Evolutionary conservation across 352 stramenopile species (phyloP), one percentile per base, ranked within the genome.

Genomic region (Achlya hypogyna): DNA sequence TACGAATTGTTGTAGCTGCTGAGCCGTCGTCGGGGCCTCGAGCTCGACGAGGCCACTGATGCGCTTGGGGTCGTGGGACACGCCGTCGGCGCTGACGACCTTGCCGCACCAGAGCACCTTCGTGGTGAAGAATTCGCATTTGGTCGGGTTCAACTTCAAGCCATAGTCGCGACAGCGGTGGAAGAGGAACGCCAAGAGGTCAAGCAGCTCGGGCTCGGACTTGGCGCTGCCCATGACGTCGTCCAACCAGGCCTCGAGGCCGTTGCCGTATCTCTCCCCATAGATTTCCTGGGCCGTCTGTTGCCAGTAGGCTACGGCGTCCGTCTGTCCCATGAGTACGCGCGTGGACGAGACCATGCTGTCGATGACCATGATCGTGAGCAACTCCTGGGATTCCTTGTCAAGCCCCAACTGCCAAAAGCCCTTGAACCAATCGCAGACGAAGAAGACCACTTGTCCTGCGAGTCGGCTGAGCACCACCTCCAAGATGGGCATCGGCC

Each of bases 1-100:
- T 0, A 79, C 4, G 18, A 73, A 77, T 52, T 78, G 71, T 29
- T 74, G 71, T 10, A 79, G 49, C 0, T 78, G 68, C 0, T 32
- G 69, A 18, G 63, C n/a, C 20, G 29, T 69, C 31, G 40, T 53
- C 31, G 51, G 63, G 6, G 53, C 14, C 25, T 32, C 20, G 14
- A 70, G 4, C 14, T 69, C 53, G 16, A 28, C 23, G n/a, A 70
- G 23, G 25, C 63, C 63, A 23, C 14, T 18, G 20, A 70, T 29
- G 31, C 63, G 32, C 16, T 62, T 32, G 3, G 52, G 32, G 38
- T 70, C 53, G 29, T 70, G 42, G 32, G n/a, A 2, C n/a, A 70
- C 31, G n/a, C 63, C 63, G 14, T n/a, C 22, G 0, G 38, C 64
- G 1, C 67, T 74, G 8, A 79, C 62, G 1, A 71, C 28, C 4